A percentile compares a stretch with the other conserved stretches of the same genome.
Conservation (phyloP, 106 monocot genomes). For the Acorus gramineus region DNA sequence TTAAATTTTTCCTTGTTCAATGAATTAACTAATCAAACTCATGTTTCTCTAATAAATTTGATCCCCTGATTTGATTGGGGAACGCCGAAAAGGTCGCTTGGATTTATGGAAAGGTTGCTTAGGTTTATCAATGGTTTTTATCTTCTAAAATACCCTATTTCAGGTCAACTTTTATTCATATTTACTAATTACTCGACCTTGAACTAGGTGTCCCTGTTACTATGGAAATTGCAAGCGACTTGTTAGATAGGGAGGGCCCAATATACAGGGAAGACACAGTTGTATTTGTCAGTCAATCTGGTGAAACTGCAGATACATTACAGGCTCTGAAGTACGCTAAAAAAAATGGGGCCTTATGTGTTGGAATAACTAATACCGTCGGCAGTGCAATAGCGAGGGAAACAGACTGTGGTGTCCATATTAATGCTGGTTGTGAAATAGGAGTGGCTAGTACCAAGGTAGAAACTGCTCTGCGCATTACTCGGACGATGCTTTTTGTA, state of each 20-base stretch:
- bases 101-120: no score
- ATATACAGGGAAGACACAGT: conserved; percentile 92
- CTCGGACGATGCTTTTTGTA: neutral
- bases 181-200: no score
- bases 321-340: conserved; percentile 91
- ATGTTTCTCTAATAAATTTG: no score
- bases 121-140: no score
- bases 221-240: conserved; percentile 91
- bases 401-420: conserved; percentile 95
- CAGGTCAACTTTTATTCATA: no score
- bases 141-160: no score
- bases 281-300: conserved; percentile 97
- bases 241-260: conserved; percentile 77
- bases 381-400: conserved; percentile 88
- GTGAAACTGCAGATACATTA: conserved; percentile 94
- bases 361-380: conserved; percentile 98
- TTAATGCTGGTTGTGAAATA: conserved; percentile 98
- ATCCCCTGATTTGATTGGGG: no score
- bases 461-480: neutral
- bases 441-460: conserved; percentile 99
- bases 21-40: no score
- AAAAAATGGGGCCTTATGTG: conserved; percentile 82
- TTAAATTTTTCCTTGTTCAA: no score
- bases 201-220: conserved; percentile 72
- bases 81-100: no score